Evolutionary conservation across 2,329 filamentous ascomycete genomes (phyloP), one percentile per base, ranked within the genome.

Genomic region (Dactylellina parvicollis): DNA sequence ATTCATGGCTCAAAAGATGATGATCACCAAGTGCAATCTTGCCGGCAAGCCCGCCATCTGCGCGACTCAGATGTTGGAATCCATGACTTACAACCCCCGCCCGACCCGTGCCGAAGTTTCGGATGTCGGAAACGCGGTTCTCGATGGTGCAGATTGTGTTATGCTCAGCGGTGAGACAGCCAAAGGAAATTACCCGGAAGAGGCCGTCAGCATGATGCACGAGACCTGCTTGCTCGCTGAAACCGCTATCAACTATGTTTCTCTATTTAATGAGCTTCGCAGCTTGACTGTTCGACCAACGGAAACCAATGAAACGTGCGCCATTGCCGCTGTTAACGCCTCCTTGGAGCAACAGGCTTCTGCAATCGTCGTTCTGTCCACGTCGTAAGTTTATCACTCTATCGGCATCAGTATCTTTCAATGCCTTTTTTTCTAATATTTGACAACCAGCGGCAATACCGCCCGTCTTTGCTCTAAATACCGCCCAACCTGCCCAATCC

Each of bases 1-100:
- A 77, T 99, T 99, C 83, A 92, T 96, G 78, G 95, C 95, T 66
- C 95, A 99, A 87, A 99, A 99, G 90, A 99, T 99, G 92, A 93
- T 99, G 88, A 99, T 99, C 83, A 93, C 95, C 84, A 98, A 98
- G 89, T 99, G 95, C 89, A 99, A 99, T 86, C 89, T 97, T 81
- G 93, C 92, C 78, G 95, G 95, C 83, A 99, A 99, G 88, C 95
- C 95, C 78, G 93, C 94, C 82, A 97, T 99, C 82, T 98, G 94
- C 84, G 95, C 95, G 73, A 99, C 95, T 40, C 95, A 99, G 86
- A 99, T 99, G 95, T 88, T 99, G 78, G 95, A 99, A 88, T 96
- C 92, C 77, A 99, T 99, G 95, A 99, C 96, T 83, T 97, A 96
- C 87, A 99, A 99, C 86, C 95, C 95, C 77, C 92, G 95, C 76